Conservation (phyloP, 768 basidiomycete species). For the Wakefieldia striispora region DNA sequence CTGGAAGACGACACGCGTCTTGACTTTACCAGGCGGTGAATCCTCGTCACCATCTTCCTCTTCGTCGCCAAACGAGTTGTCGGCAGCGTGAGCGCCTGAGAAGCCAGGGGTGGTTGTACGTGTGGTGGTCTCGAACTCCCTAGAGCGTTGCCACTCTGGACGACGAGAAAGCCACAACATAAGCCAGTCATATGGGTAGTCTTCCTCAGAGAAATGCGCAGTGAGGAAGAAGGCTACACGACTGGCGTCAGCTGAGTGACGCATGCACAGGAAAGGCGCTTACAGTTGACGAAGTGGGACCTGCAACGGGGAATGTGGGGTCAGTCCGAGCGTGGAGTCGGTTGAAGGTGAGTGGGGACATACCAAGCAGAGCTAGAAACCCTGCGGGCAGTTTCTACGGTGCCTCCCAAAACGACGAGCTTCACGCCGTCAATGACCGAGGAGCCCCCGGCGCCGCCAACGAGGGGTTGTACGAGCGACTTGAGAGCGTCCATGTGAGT, state of each 20-base stretch:
- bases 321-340: constrained; percentile 6
- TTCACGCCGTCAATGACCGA: constrained; percentile 88
- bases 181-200: constrained; percentile 88
- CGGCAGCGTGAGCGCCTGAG: constrained; percentile 42
- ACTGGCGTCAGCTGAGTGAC: constrained; percentile 5
- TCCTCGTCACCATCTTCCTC: constrained; percentile 47
- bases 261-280: constrained; percentile 31
- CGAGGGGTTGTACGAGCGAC: constrained; percentile 78
- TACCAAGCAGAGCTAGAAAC: constrained; percentile 83
- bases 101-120: constrained; percentile 64
- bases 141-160: constrained; percentile 85
- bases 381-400: constrained; percentile 81
- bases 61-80: constrained; percentile 57
- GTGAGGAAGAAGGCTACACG: constrained; percentile 78
- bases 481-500: constrained; percentile 72
- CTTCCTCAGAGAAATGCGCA: constrained; percentile 87
- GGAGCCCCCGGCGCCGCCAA: constrained; percentile 69
- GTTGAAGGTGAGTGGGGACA: constrained; percentile 17
- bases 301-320: constrained; percentile 32
- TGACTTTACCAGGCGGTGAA: constrained; percentile 54
- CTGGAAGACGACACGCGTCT: constrained; percentile 84
- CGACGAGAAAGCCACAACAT: constrained; percentile 87
- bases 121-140: constrained; percentile 88
- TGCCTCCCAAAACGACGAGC: constrained; percentile 84
- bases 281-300: constrained; percentile 87